Percentiles rank a stretch among this genome's conserved stretches.
Evolutionary conservation across 495 filamentous ascomycete species (phyloP).

Genomic region (Penicillium paxilli): DNA sequence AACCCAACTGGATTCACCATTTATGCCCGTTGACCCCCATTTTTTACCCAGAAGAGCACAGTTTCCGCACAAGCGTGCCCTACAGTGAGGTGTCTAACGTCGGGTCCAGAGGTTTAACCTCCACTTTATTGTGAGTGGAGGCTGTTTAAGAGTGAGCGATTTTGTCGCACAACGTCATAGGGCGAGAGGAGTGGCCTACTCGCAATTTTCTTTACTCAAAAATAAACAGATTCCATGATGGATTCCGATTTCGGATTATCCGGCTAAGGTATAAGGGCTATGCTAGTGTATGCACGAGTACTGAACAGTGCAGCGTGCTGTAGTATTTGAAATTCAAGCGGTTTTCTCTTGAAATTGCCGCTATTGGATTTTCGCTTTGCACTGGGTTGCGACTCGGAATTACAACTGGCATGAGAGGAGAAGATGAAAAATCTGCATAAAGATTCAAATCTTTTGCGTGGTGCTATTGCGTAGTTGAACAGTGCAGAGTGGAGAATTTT

Average conservation of each 20-base stretch:
- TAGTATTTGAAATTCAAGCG: too few species aligned
- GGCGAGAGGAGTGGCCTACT: neutral
- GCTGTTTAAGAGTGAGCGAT: neutral
- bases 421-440: neutral
- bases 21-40: neutral
- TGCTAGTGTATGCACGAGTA: too few species aligned
- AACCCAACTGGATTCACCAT: neutral
- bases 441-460: neutral
- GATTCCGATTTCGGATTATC: neutral
- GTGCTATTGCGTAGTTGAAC: neutral
- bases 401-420: too few species aligned
- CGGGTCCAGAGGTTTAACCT: neutral
- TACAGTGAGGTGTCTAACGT: neutral
- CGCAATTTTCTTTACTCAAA: conserved; percentile 1
- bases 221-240: too few species aligned
- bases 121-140: neutral
- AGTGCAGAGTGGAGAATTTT: neutral
- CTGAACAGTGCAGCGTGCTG: too few species aligned
- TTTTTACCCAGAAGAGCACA: neutral
- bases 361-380: too few species aligned
- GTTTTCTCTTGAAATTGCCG: too few species aligned
- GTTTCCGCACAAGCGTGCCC: neutral
- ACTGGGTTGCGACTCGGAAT: too few species aligned
- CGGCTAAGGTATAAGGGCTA: neutral
- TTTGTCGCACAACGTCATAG: conserved; percentile 4